Conservation (phyloP, 306 rosid genomes). For the Corylus heterophylla region DNA sequence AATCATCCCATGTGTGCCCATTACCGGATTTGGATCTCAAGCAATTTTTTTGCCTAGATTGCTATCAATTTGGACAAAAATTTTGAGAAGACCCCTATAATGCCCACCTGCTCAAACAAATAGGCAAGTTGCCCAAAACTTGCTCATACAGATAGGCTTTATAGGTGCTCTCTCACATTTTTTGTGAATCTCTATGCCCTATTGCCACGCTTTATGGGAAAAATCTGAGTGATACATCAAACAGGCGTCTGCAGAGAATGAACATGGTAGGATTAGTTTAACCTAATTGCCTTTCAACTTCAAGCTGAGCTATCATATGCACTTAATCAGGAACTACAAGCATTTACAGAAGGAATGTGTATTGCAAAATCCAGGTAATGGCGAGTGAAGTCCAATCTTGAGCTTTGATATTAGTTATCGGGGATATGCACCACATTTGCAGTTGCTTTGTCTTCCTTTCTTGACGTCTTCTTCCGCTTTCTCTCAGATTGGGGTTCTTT, state of each 20-base stretch:
- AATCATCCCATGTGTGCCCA: no score
- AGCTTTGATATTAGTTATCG: slow-evolving; percentile 21
- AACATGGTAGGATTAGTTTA: not conserved
- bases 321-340: not conserved
- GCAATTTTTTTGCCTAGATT: no score
- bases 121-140: no score
- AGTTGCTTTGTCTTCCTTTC: slow-evolving; percentile 49
- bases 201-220: no score
- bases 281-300: not conserved
- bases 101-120: no score
- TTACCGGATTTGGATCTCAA: no score
- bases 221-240: not conserved
- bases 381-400: not conserved
- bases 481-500: slow-evolving; percentile 77
- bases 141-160: no score
- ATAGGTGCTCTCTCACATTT: no score
- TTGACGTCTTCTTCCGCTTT: slow-evolving; percentile 71
- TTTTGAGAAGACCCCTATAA: no score
- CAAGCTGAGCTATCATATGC: slow-evolving; percentile 12
- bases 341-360: not conserved
- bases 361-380: not conserved
- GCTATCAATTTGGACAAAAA: no score
- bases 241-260: not conserved
- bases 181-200: no score
- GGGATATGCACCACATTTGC: slow-evolving; percentile 33